Conservation (phyloP, 768 basidiomycete genomes). For the Lactarius evosmus region DNA sequence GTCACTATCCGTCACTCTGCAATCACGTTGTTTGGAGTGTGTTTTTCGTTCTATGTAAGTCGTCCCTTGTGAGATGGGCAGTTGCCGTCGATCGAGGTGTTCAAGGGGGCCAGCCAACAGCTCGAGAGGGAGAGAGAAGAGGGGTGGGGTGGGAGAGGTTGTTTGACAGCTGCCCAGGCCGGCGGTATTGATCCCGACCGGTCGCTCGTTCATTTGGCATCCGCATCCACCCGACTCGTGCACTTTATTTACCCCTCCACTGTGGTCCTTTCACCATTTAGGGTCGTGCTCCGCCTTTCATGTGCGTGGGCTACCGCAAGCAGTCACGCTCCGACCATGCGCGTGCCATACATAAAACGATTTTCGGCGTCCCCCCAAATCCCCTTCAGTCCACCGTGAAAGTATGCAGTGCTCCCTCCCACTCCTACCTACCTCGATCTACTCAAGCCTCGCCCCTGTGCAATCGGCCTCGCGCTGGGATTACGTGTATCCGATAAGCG, state of each 20-base stretch:
- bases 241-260: background rate
- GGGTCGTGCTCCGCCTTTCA: conserved; percentile 8
- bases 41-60: background rate
- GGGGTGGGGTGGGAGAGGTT: background rate
- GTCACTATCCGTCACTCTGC: background rate
- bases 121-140: background rate
- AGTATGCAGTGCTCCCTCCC: conserved; percentile 12
- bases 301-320: background rate
- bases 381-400: background rate
- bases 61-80: conserved; percentile 11
- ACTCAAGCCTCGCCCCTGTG: conserved; percentile 7
- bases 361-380: background rate
- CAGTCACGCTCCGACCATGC: conserved; percentile 7
- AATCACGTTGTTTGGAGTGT: background rate
- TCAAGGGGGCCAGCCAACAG: background rate
- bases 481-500: conserved; percentile 25
- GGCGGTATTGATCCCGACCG: too few species aligned
- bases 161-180: background rate
- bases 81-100: conserved; percentile 16
- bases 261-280: background rate
- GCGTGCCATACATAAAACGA: background rate
- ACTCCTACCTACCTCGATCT: conserved; percentile 4
- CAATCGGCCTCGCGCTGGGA: conserved; percentile 15
- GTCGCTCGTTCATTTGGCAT: background rate
- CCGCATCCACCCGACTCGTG: background rate